Percentiles rank a stretch among this genome's conserved stretches.
Conservation (phyloP, 257 asterid species). For the Petunia axillaris region DNA sequence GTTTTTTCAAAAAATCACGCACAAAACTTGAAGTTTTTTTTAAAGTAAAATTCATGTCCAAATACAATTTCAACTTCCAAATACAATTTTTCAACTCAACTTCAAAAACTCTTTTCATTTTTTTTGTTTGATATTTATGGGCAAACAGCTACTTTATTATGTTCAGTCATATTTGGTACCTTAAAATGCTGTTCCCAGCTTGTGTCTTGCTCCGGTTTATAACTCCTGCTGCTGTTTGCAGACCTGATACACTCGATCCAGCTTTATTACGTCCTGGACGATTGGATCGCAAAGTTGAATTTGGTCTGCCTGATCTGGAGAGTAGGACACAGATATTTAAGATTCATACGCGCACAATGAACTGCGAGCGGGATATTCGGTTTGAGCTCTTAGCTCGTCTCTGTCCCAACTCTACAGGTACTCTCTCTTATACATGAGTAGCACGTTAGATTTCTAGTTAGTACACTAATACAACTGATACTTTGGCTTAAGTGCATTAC, state of each 20-base stretch:
- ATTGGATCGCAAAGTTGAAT: conserved; percentile 90
- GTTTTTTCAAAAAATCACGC: too few species aligned
- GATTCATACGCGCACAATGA: conserved; percentile 83
- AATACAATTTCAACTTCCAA: too few species aligned
- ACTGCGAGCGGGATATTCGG: conserved; percentile 77
- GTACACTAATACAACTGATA: neutral
- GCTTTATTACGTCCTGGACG: conserved; percentile 93
- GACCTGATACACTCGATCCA: conserved; percentile 98
- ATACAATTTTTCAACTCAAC: too few species aligned
- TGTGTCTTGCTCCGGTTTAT: neutral
- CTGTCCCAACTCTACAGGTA: conserved; percentile 95
- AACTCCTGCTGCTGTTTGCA: conserved; percentile 32
- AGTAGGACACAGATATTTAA: conserved; percentile 76
- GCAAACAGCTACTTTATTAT: too few species aligned
- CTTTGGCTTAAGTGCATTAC: neutral
- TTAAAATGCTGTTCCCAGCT: conserved; percentile 1
- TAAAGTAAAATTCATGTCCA: too few species aligned
- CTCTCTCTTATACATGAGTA: conserved; percentile 10
- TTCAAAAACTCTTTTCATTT: too few species aligned
- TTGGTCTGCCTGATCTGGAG: conserved; percentile 91
- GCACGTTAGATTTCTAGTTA: neutral
- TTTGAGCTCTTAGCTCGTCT: conserved; percentile 89
- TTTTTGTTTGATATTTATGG: too few species aligned
- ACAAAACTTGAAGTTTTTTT: too few species aligned
- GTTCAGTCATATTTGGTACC: neutral